These are phyloP conservation scores for Verruconis gallopava DNA, from an alignment of 2,329 filamentous ascomycete genomes.

Conservation along the genomic window DNA sequence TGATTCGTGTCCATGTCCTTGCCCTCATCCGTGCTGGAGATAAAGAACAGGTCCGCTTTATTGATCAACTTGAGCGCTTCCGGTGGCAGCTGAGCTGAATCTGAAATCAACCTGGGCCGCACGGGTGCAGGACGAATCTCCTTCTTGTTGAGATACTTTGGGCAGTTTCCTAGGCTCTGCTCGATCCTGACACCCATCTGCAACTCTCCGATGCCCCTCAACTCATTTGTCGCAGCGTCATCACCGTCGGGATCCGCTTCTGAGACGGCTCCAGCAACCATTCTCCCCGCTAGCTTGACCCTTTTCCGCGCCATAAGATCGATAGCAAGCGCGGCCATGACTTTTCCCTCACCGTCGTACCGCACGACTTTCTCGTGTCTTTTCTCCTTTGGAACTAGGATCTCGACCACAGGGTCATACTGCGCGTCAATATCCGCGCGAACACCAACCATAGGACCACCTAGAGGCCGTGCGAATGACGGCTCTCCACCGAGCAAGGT, in stretches of 20 bases:
- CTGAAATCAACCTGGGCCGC: constrained; percentile 38
- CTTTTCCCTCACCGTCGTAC: constrained; percentile 27
- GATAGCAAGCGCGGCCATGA: constrained; percentile 50
- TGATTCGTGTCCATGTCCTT: constrained; percentile 76
- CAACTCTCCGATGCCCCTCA: constrained; percentile 22
- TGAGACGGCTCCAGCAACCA: constrained; percentile 49
- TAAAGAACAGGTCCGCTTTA: constrained; percentile 63
- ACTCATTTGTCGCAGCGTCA: background rate
- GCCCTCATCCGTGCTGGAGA: constrained; percentile 43
- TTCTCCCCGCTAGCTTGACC: constrained; percentile 59
- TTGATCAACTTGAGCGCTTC: constrained; percentile 47
- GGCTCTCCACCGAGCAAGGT: constrained; percentile 63
- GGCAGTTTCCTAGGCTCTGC: constrained; percentile 68
- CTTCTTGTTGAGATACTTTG: constrained; percentile 75
- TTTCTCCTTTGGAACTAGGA: constrained; percentile 35
- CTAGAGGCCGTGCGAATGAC: constrained; percentile 53
- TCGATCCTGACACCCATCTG: constrained; percentile 56
- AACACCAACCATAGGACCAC: constrained; percentile 50
- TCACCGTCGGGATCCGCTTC: constrained; percentile 20
- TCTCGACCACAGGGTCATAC: constrained; percentile 57
- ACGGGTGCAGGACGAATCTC: constrained; percentile 43
- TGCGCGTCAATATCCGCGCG: constrained; percentile 45
- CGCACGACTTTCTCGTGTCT: constrained; percentile 26
- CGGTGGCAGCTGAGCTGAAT: constrained; percentile 34
- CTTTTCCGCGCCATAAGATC: constrained; percentile 55